Percentiles rank a stretch among this genome's conserved stretches.
phyloP scores from a whole-genome alignment of 140 eudicot species.

The Bidens hawaiensis region DNA sequence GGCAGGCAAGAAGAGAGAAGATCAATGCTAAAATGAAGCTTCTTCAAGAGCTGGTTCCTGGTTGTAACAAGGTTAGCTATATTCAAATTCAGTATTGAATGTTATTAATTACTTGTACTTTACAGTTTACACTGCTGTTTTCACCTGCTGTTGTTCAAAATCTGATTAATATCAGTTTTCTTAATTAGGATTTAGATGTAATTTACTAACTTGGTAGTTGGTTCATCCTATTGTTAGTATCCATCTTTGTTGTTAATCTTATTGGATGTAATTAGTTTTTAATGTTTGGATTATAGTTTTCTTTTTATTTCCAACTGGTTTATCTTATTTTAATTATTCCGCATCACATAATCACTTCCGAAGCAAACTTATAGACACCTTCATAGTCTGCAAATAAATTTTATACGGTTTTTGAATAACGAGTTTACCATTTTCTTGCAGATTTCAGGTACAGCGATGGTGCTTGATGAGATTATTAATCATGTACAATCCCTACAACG shows the following conservation, averaged over 20 bases:
- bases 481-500: conserved; percentile 89
- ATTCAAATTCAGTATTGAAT: background rate
- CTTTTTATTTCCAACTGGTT: background rate
- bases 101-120: conserved; percentile 18
- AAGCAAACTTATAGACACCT: background rate
- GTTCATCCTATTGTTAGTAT: background rate
- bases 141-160: background rate
- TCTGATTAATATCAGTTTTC: conserved; percentile 9
- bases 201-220: background rate
- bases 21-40: conserved; percentile 96
- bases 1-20: conserved; percentile 97
- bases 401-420: background rate
- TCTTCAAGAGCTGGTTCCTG: conserved; percentile 97
- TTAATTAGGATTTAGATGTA: background rate
- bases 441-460: conserved; percentile 97
- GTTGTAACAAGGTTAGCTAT: conserved; percentile 77
- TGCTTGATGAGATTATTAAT: conserved; percentile 88
- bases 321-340: too few species aligned
- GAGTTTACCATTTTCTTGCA: conserved; percentile 18
- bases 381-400: background rate
- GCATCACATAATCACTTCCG: background rate
- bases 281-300: background rate
- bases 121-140: conserved; percentile 13
- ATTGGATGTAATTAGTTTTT: background rate
- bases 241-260: background rate